Percentiles rank a stretch among this genome's conserved stretches.
phyloP scores from a whole-genome alignment of 768 basidiomycete species.

The Tulasnella sp. region DNA sequence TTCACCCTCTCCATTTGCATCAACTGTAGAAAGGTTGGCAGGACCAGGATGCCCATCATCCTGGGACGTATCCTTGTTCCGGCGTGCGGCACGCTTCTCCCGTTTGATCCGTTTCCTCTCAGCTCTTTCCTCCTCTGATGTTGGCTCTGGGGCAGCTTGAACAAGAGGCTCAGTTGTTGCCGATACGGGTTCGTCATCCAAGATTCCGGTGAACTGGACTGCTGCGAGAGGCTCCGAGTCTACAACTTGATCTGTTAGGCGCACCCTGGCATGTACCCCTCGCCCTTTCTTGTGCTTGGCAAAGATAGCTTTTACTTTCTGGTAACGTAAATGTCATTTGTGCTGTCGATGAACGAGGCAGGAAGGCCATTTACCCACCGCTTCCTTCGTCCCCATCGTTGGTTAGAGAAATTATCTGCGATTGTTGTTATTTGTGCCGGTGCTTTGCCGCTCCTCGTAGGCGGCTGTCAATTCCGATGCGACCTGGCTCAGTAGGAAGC shows the following conservation, averaged over 20 bases:
- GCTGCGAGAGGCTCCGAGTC: background rate
- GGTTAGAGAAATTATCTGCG: background rate
- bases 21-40: background rate
- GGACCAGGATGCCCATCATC: background rate
- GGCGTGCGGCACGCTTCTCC: background rate
- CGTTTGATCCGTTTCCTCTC: constrained; percentile 5
- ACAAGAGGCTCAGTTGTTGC: background rate
- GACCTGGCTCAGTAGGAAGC: no score
- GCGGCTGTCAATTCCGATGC: background rate
- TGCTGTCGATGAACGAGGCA: background rate
- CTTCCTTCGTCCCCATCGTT: constrained; percentile 9
- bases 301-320: constrained; percentile 3
- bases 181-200: background rate
- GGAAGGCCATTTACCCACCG: background rate
- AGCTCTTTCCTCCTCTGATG: background rate
- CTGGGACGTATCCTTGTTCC: background rate
- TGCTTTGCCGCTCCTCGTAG: background rate
- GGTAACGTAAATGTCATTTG: background rate
- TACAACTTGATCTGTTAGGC: background rate
- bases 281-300: background rate
- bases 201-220: background rate
- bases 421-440: background rate
- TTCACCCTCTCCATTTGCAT: background rate
- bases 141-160: background rate
- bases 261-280: background rate